phyloP scores from a whole-genome alignment of 495 filamentous ascomycete genomes.

The Hyaloscypha finlandica region DNA sequence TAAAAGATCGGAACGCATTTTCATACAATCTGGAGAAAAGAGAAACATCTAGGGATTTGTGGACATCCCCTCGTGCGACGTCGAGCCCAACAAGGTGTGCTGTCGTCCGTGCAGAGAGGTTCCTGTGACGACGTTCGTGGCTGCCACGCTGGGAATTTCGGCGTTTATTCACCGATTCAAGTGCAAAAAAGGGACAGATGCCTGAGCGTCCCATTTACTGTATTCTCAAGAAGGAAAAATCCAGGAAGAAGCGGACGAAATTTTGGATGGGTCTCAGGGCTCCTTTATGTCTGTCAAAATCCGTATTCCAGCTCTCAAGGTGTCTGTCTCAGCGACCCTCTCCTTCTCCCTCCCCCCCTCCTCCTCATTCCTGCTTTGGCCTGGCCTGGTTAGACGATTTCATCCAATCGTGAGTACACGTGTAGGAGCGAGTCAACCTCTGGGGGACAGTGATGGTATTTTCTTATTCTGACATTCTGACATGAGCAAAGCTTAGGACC shows the following conservation, averaged over 20 bases:
- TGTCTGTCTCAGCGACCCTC: slow-evolving; percentile 25
- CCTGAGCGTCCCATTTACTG: neutral
- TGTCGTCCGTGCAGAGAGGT: neutral
- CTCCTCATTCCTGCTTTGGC: too few species aligned
- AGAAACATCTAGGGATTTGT: slow-evolving; percentile 6
- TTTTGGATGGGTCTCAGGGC: neutral
- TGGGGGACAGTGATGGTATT: neutral
- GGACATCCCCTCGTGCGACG: neutral
- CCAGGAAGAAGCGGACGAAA: neutral
- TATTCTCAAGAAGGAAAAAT: neutral
- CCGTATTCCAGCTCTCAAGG: slow-evolving; percentile 14
- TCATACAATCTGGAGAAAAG: slow-evolving; percentile 23
- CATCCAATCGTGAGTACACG: slow-evolving; percentile 28
- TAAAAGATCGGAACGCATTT: slow-evolving; percentile 22
- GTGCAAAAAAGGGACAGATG: neutral
- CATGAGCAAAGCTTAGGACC: neutral
- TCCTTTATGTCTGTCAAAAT: neutral
- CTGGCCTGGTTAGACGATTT: neutral
- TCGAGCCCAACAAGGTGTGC: neutral
- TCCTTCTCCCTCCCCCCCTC: neutral
- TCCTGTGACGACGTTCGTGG: neutral
- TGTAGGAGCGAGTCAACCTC: slow-evolving; percentile 5
- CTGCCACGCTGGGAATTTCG: neutral
- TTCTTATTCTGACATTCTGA: slow-evolving; percentile 9
- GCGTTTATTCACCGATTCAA: neutral